Conservation (phyloP, 116 monocot genomes). For the Zostera marina region DNA sequence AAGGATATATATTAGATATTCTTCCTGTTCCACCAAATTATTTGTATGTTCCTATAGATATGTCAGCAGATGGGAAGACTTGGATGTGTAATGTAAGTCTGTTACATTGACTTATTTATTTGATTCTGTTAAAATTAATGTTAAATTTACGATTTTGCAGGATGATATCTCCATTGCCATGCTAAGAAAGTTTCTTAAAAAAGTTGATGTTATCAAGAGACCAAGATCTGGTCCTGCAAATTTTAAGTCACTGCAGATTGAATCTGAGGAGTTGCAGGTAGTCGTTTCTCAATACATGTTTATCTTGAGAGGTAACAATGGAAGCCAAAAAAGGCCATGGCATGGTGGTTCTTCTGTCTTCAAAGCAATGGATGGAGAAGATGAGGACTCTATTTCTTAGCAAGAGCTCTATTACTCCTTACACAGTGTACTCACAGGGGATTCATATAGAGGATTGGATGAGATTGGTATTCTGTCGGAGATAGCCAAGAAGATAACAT, state of each 20-base stretch:
- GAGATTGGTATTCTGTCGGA: conserved; percentile 71
- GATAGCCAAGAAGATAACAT: conserved; percentile 65
- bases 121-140: not conserved
- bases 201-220: conserved; percentile 63
- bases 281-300: conserved; percentile 51
- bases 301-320: too few relatives aligned
- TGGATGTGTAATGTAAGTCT: conserved; percentile 63
- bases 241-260: conserved; percentile 61
- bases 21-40: conserved; percentile 98
- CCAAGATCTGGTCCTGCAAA: conserved; percentile 68
- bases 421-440: conserved; percentile 77
- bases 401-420: conserved; percentile 92
- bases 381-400: conserved; percentile 81
- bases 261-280: conserved; percentile 51
- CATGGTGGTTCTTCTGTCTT: conserved; percentile 14
- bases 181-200: conserved; percentile 62
- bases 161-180: conserved; percentile 64
- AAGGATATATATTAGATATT: conserved; percentile 46
- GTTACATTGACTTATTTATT: not conserved
- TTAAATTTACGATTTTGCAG: too few relatives aligned
- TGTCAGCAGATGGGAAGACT: conserved; percentile 58
- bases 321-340: too few relatives aligned
- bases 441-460: conserved; percentile 52
- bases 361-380: conserved; percentile 86
- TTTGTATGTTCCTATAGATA: conserved; percentile 38